A percentile compares a stretch with the other conserved stretches of the same genome.
Conservation (phyloP, 345 rosid species). For the Syzygium grande region DNA sequence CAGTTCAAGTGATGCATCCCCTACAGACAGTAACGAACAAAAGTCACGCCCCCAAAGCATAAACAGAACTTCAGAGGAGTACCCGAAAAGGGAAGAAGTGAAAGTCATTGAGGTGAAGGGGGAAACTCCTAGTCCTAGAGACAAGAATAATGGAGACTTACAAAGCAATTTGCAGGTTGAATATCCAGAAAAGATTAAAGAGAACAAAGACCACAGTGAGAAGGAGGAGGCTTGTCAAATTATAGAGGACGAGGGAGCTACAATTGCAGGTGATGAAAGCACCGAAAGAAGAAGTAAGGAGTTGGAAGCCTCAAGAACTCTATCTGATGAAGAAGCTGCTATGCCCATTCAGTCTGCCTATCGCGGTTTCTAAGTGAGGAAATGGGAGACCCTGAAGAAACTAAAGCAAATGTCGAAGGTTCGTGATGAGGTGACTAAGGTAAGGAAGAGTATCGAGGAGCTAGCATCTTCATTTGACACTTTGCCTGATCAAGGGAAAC, state of each 20-base stretch:
- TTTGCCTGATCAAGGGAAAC: slow-evolving; percentile 7
- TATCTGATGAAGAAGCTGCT: slow-evolving; percentile 49
- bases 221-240: background rate
- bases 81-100: background rate
- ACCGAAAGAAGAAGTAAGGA: background rate
- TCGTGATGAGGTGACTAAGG: slow-evolving; percentile 31
- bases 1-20: background rate
- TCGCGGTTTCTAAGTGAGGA: slow-evolving; percentile 56
- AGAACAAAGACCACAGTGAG: background rate
- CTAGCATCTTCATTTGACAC: slow-evolving; percentile 21
- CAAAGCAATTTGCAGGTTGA: background rate
- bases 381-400: slow-evolving; percentile 54
- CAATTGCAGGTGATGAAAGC: background rate
- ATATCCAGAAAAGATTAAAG: background rate
- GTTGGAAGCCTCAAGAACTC: background rate
- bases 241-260: background rate
- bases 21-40: slow-evolving; percentile 1
- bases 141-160: background rate
- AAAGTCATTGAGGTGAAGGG: slow-evolving; percentile 6
- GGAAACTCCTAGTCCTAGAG: background rate
- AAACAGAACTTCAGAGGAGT: slow-evolving; percentile 6
- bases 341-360: slow-evolving; percentile 45
- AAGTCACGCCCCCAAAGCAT: background rate
- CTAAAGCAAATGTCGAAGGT: slow-evolving; percentile 46
- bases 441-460: slow-evolving; percentile 32